Evolutionary conservation across 345 rosid species (phyloP), one percentile per base, ranked within the genome.

Genomic region (Salix exigua): DNA sequence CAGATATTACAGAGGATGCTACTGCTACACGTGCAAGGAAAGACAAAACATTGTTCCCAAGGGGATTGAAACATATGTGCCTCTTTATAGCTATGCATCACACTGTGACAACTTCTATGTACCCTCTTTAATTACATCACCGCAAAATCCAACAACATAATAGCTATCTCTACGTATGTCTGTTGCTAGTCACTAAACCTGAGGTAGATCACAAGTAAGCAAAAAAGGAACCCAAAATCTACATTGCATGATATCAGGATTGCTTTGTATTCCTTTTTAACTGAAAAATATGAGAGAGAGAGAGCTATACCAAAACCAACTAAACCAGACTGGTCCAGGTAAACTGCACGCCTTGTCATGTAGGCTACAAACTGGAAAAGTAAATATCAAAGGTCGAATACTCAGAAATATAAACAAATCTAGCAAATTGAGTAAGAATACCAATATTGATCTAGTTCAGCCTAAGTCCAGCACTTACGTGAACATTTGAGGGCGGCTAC

Each of bases 401-500:
- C 5, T 4, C 42, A 33, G 71, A 8, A 42, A 44, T 17, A 58
- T 19, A 18, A 51, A 50, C 2, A 50, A 2, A 58, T 58, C 26
- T n/a, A 58, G 63, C 28, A 58, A 58, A 3, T 10, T 58, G 63
- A n/a, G 10, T 58, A 14, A 10, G 23, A 58, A 0, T 10, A 23
- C 63, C 25, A 8, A 58, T 25, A 58, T 58, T 10, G 4, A 25
- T 26, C 6, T 58, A 58, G 10, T 10, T 48, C 70, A 42, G 25
- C 46, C 64, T 25, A 17, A 12, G 10, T 70, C 25, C 51, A 38
- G 33, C 21, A 75, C 88, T 96, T 87, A 93, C 92, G 91, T 87
- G 84, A 96, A 96, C 80, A 91, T 79, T 50, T 88, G 90, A 77
- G 84, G 80, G 74, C 91, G 92, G 68, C 79, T 82, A 30, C 96